phyloP scores from a whole-genome alignment of 2,329 filamentous ascomycete genomes.

The Ascosphaera apis region DNA sequence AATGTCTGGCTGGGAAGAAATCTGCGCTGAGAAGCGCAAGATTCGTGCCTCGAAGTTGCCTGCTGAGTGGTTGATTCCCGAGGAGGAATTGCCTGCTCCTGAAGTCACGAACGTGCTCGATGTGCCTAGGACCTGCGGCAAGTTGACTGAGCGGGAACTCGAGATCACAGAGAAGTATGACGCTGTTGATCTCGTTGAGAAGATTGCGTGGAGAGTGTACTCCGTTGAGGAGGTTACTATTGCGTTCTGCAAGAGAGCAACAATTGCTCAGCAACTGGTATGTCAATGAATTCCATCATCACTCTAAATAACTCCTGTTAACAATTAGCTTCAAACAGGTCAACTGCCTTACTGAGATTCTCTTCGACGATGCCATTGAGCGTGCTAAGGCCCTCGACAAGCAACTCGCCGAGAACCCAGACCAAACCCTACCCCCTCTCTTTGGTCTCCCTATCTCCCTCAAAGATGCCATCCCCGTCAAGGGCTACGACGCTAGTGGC shows the following conservation, averaged over 20 bases:
- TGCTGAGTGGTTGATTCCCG: conserved; percentile 2
- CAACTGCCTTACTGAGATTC: conserved; percentile 10
- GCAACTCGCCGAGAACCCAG: conserved; percentile 4
- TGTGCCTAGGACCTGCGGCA: conserved; percentile 6
- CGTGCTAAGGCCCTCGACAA: conserved; percentile 9
- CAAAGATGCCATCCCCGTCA: conserved; percentile 10
- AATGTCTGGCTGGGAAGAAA: conserved; percentile 4
- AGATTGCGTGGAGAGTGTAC: conserved; percentile 6
- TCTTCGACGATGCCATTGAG: conserved; percentile 9
- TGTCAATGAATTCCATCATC: not conserved
- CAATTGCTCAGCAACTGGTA: conserved; percentile 8
- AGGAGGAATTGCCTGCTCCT: conserved; percentile 2
- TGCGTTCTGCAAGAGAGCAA: conserved; percentile 10
- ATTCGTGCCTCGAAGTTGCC: conserved; percentile 3
- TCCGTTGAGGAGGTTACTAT: conserved; percentile 8
- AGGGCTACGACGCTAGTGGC: conserved; percentile 5
- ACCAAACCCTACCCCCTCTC: conserved; percentile 8
- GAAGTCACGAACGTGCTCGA: conserved; percentile 5
- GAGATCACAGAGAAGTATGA: conserved; percentile 5
- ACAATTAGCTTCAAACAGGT: too few relatives aligned
- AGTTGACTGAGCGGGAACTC: conserved; percentile 6
- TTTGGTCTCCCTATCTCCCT: conserved; percentile 11
- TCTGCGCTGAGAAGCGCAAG: conserved; percentile 3
- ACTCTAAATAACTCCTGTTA: too few relatives aligned
- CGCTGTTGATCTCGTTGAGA: conserved; percentile 4